Evolutionary conservation across 345 rosid species (phyloP).

Genomic region (Gynandropsis gynandra): DNA sequence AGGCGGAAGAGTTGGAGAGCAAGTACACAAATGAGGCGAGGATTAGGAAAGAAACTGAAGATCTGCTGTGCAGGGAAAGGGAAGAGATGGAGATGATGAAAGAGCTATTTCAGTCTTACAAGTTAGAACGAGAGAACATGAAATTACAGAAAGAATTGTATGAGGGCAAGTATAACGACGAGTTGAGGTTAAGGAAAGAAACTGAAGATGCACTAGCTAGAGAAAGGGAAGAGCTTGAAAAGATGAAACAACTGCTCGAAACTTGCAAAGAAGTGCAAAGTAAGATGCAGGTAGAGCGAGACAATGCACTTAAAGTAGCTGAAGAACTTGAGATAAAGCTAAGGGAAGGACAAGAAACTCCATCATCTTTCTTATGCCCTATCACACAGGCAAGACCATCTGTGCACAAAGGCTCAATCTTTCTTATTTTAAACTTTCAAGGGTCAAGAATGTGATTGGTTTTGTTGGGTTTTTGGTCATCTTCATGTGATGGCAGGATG

Average conservation of each 20-base stretch:
- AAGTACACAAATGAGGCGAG: slow-evolving; percentile 12
- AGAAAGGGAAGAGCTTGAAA: slow-evolving; percentile 11
- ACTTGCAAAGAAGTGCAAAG: slow-evolving; percentile 24
- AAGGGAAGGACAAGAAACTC: slow-evolving; percentile 23
- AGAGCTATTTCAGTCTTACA: neutral
- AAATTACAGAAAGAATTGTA: slow-evolving; percentile 12
- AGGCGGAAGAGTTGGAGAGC: slow-evolving; percentile 30
- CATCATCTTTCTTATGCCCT: slow-evolving; percentile 30
- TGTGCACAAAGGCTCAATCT: neutral
- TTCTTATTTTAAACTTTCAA: neutral
- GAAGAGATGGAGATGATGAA: slow-evolving; percentile 8
- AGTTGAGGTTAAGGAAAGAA: slow-evolving; percentile 18
- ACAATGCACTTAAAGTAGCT: slow-evolving; percentile 18
- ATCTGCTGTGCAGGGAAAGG: neutral
- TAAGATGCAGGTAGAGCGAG: slow-evolving; percentile 29
- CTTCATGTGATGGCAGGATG: too few species aligned
- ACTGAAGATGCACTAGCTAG: slow-evolving; percentile 12
- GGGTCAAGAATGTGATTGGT: neutral
- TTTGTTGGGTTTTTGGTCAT: neutral
- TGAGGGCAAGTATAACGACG: slow-evolving; percentile 10
- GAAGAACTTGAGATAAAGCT: slow-evolving; percentile 26
- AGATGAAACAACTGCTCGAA: slow-evolving; percentile 17
- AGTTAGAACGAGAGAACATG: slow-evolving; percentile 10
- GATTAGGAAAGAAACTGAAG: slow-evolving; percentile 15
- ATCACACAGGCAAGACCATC: slow-evolving; percentile 27